phyloP scores from a whole-genome alignment of 805 yeast genomes.

The Nadsonia fulvescens region DNA sequence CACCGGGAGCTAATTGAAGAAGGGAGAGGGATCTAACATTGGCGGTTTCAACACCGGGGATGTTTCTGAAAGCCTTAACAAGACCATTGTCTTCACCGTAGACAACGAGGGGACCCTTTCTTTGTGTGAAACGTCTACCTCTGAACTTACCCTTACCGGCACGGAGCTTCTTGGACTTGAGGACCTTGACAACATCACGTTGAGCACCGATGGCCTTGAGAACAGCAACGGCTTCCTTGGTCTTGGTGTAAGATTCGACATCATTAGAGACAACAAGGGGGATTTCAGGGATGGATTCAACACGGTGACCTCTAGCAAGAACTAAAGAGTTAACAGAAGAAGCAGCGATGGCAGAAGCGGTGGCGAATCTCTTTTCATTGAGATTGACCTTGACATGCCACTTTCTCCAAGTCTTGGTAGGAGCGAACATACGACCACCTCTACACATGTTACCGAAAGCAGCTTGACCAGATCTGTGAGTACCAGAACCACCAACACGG shows the following conservation, averaged over 20 bases:
- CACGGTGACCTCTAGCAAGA: conserved; percentile 99
- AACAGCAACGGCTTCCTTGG: conserved; percentile 97
- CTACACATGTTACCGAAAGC: conserved; percentile 99
- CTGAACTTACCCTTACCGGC: conserved; percentile 99
- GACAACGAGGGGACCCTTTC: conserved; percentile 98
- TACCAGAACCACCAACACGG: conserved; percentile 99
- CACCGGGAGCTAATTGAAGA: conserved; percentile 99
- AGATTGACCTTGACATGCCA: conserved; percentile 99
- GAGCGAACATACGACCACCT: conserved; percentile 99
- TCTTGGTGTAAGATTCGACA: conserved; percentile 81
- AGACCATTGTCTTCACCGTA: conserved; percentile 96
- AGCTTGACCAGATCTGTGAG: conserved; percentile 99
- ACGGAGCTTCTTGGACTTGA: conserved; percentile 96
- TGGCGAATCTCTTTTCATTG: conserved; percentile 99
- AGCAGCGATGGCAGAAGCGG: conserved; percentile 99
- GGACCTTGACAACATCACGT: conserved; percentile 93
- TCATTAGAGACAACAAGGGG: conserved; percentile 94
- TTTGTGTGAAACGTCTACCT: conserved; percentile 98
- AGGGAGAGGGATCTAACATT: conserved; percentile 83
- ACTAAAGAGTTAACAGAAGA: conserved; percentile 96
- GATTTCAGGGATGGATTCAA: conserved; percentile 94
- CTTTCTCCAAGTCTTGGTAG: conserved; percentile 99
- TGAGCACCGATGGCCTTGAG: conserved; percentile 98
- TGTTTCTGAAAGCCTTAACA: conserved; percentile 97
- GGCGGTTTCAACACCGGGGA: conserved; percentile 98